A percentile compares a stretch with the other conserved stretches of the same genome.
Evolutionary conservation across 306 rosid genomes (phyloP).

Genomic region (Benincasa hispida): DNA sequence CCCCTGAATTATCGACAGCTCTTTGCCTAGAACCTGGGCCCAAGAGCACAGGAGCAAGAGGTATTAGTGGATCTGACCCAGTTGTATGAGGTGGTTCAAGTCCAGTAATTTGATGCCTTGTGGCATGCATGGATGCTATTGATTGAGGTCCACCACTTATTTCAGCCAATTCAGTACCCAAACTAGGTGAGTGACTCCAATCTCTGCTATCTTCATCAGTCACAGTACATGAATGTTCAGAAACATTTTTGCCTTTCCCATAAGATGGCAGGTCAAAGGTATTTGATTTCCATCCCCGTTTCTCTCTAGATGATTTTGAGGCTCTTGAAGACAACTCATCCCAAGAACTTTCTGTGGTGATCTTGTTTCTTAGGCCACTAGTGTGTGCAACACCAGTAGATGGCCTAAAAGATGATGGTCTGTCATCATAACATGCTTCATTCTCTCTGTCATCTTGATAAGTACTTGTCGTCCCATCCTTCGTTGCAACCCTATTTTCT

Average conservation of each 20-base stretch:
- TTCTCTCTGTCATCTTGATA: conserved; percentile 61
- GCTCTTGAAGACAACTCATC: conserved; percentile 68
- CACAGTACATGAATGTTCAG: conserved; percentile 51
- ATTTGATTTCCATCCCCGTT: conserved; percentile 40
- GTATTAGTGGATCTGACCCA: conserved; percentile 54
- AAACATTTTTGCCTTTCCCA: conserved; percentile 50
- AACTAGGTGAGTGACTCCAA: conserved; percentile 36
- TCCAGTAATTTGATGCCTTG: conserved; percentile 56
- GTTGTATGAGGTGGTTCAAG: conserved; percentile 59
- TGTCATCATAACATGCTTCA: conserved; percentile 59
- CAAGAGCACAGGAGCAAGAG: conserved; percentile 55
- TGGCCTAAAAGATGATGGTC: conserved; percentile 36
- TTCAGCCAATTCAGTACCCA: conserved; percentile 42
- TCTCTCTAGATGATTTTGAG: conserved; percentile 69
- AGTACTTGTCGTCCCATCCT: conserved; percentile 42
- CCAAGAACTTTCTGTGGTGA: conserved; percentile 81
- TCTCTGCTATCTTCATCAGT: conserved; percentile 62
- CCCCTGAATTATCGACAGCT: conserved; percentile 46
- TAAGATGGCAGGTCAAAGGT: conserved; percentile 25
- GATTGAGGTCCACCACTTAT: conserved; percentile 35
- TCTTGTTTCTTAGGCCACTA: conserved; percentile 51
- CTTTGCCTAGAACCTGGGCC: conserved; percentile 69
- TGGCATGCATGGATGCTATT: conserved; percentile 29
- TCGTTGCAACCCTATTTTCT: conserved; percentile 38
- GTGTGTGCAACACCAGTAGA: conserved; percentile 26